A percentile compares a stretch with the other conserved stretches of the same genome.
These are phyloP conservation scores for Candida suzukii DNA, from an alignment of 805 yeast genomes.

Conservation along the genomic window DNA sequence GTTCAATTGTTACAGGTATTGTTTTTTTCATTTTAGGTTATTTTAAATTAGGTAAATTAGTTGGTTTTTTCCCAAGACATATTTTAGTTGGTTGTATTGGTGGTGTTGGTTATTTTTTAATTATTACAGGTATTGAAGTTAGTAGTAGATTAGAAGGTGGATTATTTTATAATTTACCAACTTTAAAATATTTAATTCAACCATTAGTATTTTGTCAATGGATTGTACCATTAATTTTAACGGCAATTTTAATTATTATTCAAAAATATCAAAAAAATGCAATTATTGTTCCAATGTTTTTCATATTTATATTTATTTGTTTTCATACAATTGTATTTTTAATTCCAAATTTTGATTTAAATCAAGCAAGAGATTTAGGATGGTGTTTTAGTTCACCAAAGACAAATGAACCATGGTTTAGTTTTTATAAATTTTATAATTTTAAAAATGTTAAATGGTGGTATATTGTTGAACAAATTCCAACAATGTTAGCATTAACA, in stretches of 20 bases:
- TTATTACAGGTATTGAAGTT: constrained; percentile 88
- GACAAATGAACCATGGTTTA: constrained; percentile 80
- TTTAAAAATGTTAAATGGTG: constrained; percentile 70
- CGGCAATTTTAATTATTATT: constrained; percentile 51
- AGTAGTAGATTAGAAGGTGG: constrained; percentile 76
- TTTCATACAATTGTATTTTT: constrained; percentile 65
- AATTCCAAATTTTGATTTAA: constrained; percentile 60
- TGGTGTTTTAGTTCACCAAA: constrained; percentile 76
- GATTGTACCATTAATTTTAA: constrained; percentile 61
- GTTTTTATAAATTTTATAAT: constrained; percentile 68
- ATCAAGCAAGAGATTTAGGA: constrained; percentile 59
- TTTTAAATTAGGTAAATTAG: constrained; percentile 73
- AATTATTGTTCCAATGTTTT: constrained; percentile 72
- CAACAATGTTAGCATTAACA: constrained; percentile 92
- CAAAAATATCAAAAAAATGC: constrained; percentile 59
- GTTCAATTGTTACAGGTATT: constrained; percentile 80
- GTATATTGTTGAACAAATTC: constrained; percentile 60
- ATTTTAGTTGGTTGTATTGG: constrained; percentile 96
- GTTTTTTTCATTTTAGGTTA: constrained; percentile 75
- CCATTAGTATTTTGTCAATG: constrained; percentile 50
- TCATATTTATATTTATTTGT: constrained; percentile 58
- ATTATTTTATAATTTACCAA: constrained; percentile 53
- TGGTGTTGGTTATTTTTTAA: constrained; percentile 91
- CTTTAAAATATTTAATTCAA: constrained; percentile 41
- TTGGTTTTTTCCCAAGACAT: constrained; percentile 94